phyloP scores from a whole-genome alignment of 768 basidiomycete species.

The Dacryopinax primogenitus region DNA sequence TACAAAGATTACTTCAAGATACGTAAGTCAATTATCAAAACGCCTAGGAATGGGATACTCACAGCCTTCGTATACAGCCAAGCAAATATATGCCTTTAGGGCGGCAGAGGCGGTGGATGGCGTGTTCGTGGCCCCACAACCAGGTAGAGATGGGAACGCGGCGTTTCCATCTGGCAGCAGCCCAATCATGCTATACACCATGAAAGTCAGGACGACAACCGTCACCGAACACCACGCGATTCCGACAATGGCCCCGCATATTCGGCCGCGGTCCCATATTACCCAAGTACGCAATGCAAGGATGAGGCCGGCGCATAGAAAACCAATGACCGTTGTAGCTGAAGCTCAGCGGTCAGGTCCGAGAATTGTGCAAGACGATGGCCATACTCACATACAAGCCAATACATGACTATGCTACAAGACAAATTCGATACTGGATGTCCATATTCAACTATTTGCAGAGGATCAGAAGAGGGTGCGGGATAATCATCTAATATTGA shows the following conservation, averaged over 20 bases:
- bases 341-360: no score
- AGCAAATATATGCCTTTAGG: background rate
- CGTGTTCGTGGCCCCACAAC: background rate
- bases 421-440: background rate
- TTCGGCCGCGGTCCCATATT: background rate
- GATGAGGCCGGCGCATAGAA: background rate
- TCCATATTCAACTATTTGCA: background rate
- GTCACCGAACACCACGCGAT: background rate
- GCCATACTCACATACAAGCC: background rate
- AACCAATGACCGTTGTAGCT: background rate
- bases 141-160: background rate
- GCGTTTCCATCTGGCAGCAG: background rate
- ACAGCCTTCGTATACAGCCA: background rate
- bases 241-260: background rate
- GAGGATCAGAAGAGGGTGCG: background rate
- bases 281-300: slow-evolving; percentile 8
- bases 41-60: background rate
- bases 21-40: background rate
- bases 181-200: background rate
- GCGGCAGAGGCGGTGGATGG: background rate
- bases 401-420: background rate
- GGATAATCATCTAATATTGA: background rate
- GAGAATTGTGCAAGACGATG: no score
- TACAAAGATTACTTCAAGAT: background rate
- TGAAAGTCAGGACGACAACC: background rate